Conservation (phyloP, 2,329 filamentous ascomycete species). For the Pseudogymnoascus sp. region DNA sequence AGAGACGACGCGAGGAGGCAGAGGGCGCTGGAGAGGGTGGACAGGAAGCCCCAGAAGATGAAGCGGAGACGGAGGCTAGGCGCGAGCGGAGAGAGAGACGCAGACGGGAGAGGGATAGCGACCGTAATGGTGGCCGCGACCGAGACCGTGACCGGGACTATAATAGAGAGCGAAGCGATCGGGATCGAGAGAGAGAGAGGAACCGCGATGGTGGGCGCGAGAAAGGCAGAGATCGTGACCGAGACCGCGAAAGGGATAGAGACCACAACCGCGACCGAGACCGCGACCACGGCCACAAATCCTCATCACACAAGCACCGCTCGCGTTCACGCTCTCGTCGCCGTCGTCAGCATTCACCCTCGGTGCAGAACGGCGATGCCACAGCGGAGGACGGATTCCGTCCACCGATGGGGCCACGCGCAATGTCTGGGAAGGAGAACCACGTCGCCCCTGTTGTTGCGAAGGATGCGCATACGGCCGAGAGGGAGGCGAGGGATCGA, state of each 20-base stretch:
- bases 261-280: constrained; percentile 16
- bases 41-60: constrained; percentile 22
- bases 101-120: constrained; percentile 35
- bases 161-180: constrained; percentile 39
- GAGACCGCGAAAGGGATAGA: constrained; percentile 30
- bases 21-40: constrained; percentile 25
- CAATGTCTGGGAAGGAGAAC: not conserved
- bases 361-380: not conserved
- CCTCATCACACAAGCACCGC: constrained; percentile 12
- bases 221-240: constrained; percentile 36
- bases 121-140: constrained; percentile 37
- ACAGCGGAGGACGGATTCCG: constrained; percentile 22
- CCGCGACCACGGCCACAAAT: constrained; percentile 35
- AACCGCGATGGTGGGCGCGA: constrained; percentile 35
- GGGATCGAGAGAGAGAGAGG: constrained; percentile 33
- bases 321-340: constrained; percentile 6
- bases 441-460: not conserved
- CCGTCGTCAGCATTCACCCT: not conserved
- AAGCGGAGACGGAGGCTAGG: constrained; percentile 34
- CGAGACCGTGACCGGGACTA: constrained; percentile 36
- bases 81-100: constrained; percentile 47
- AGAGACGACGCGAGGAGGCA: constrained; percentile 27
- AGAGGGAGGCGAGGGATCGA: constrained; percentile 58
- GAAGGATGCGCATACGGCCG: constrained; percentile 56
- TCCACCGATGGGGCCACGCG: constrained; percentile 32